Percentiles rank a stretch among this genome's conserved stretches.
These are phyloP conservation scores for Chaetomium sp. DNA, from an alignment of 2,329 filamentous ascomycete genomes.

Conservation along the genomic window DNA sequence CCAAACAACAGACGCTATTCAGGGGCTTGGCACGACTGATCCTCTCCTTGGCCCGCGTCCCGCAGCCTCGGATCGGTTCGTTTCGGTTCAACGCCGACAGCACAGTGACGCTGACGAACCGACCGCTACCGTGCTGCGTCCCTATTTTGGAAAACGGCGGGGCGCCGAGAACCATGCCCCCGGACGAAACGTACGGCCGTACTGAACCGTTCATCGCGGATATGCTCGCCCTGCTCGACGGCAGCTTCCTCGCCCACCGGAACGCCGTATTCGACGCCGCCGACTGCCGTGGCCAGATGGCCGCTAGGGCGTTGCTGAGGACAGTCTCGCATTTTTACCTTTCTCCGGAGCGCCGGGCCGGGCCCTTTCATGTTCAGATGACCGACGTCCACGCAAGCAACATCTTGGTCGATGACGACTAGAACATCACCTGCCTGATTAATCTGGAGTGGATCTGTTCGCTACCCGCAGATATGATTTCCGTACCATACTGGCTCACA, in stretches of 20 bases:
- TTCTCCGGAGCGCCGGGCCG: neutral
- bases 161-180: slow-evolving; percentile 26
- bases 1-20: slow-evolving; percentile 26
- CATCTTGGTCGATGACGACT: slow-evolving; percentile 8
- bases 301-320: slow-evolving; percentile 1
- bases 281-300: slow-evolving; percentile 6
- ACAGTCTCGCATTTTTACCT: neutral
- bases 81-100: slow-evolving; percentile 26
- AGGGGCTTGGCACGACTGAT: slow-evolving; percentile 26
- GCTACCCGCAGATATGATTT: slow-evolving; percentile 1
- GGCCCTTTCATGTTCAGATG: neutral
- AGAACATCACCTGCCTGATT: slow-evolving; percentile 3
- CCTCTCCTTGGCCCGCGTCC: slow-evolving; percentile 27
- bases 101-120: slow-evolving; percentile 29
- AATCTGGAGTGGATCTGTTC: slow-evolving; percentile 3
- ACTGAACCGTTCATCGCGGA: slow-evolving; percentile 26
- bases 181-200: slow-evolving; percentile 27
- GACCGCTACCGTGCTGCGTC: slow-evolving; percentile 30
- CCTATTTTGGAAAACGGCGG: slow-evolving; percentile 31
- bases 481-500: slow-evolving; percentile 4
- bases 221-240: slow-evolving; percentile 24
- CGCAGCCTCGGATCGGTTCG: slow-evolving; percentile 25
- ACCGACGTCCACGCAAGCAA: slow-evolving; percentile 7
- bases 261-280: neutral
- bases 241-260: slow-evolving; percentile 1